These are phyloP conservation scores for Zizania latifolia DNA, from an alignment of 176 grass and related monocot species.

Conservation along the genomic window DNA sequence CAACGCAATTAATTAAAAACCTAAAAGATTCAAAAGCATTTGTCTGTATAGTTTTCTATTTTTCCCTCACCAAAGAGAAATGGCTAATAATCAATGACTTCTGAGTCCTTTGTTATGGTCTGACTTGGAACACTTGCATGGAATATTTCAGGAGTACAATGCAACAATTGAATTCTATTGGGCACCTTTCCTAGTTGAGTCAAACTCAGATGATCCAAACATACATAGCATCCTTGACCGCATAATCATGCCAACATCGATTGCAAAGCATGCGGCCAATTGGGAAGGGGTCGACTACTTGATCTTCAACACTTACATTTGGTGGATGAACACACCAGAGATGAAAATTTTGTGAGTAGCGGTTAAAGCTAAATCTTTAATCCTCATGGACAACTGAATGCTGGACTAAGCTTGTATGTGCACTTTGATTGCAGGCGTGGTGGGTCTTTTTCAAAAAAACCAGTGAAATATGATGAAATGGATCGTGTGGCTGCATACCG, in stretches of 20 bases:
- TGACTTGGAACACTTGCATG: conserved; percentile 1
- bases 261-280: conserved; percentile 49
- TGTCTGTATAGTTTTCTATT: neutral
- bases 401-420: neutral
- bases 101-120: conserved; percentile 4
- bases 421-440: conserved; percentile 40
- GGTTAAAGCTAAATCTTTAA: neutral
- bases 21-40: neutral
- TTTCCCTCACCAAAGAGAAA: neutral
- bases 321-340: conserved; percentile 74
- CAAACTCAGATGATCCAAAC: conserved; percentile 73
- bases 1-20: neutral
- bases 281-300: conserved; percentile 68
- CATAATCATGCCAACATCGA: conserved; percentile 55
- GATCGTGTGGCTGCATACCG: conserved; percentile 60
- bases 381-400: neutral
- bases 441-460: conserved; percentile 57
- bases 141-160: conserved; percentile 63
- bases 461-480: conserved; percentile 52
- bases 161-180: conserved; percentile 81
- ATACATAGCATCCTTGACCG: conserved; percentile 60
- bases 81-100: neutral
- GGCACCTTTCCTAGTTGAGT: conserved; percentile 77
- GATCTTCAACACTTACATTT: conserved; percentile 80
- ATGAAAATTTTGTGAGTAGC: conserved; percentile 69